phyloP scores from a whole-genome alignment of 208 protist genomes.

The Wallacemonas sp. region DNA sequence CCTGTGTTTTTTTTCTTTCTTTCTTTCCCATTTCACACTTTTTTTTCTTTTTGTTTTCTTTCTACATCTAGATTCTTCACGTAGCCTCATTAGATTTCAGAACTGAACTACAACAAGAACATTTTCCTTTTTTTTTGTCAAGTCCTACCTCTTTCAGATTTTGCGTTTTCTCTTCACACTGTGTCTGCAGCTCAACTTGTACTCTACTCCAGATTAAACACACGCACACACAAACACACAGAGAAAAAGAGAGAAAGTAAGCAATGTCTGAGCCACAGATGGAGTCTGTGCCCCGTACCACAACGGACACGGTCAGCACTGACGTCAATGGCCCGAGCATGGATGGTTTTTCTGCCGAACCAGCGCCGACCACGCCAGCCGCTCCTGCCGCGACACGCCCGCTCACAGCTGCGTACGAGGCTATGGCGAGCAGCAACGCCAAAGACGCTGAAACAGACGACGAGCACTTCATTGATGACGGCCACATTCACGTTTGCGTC shows the following conservation, averaged over 20 bases:
- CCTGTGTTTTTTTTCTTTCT: slow-evolving; percentile 14
- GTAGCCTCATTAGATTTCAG: background rate
- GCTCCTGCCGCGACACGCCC: no score
- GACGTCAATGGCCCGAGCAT: background rate
- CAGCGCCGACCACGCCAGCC: no score
- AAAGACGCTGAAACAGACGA: background rate
- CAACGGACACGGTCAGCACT: background rate
- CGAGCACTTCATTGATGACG: slow-evolving; percentile 40
- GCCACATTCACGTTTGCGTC: slow-evolving; percentile 79
- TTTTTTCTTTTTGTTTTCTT: slow-evolving; percentile 8
- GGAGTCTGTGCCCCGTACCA: background rate
- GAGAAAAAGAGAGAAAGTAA: no score
- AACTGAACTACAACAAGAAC: no score
- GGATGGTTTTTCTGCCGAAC: no score
- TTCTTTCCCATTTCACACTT: slow-evolving; percentile 14
- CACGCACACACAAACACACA: no score
- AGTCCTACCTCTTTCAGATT: background rate
- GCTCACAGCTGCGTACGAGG: no score
- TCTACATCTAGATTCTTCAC: slow-evolving; percentile 8
- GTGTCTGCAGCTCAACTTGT: no score
- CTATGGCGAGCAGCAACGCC: background rate
- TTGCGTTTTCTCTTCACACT: background rate
- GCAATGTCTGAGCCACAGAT: background rate
- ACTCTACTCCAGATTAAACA: no score
- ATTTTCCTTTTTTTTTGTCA: background rate